These are phyloP conservation scores for Fusarium guadeloupense DNA, from an alignment of 2,329 filamentous ascomycete genomes.

Conservation along the genomic window DNA sequence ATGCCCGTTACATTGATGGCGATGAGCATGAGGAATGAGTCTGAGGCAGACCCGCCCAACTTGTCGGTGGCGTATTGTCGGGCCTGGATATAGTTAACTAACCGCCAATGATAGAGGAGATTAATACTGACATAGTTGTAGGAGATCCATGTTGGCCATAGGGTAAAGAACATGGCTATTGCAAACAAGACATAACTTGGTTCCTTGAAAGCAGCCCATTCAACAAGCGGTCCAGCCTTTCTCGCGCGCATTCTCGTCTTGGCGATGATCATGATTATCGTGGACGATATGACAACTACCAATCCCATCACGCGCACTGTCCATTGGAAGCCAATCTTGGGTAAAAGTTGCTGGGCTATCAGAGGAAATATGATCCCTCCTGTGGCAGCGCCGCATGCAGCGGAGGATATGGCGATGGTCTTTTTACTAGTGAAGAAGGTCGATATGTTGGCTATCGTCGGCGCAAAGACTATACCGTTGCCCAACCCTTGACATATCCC, in stretches of 20 bases:
- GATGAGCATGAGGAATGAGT: slow-evolving; percentile 67
- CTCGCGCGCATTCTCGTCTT: slow-evolving; percentile 59
- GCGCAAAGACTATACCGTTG: slow-evolving; percentile 62
- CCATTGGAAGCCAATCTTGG: slow-evolving; percentile 70
- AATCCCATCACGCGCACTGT: slow-evolving; percentile 70
- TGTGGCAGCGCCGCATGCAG: slow-evolving; percentile 66
- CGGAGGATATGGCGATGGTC: slow-evolving; percentile 67
- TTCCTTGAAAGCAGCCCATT: slow-evolving; percentile 61
- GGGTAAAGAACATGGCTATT: slow-evolving; percentile 50
- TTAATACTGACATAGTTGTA: slow-evolving; percentile 55
- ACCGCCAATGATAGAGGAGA: background rate
- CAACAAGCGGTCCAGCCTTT: slow-evolving; percentile 60
- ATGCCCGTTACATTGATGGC: slow-evolving; percentile 68
- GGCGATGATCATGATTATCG: slow-evolving; percentile 53
- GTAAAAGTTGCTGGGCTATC: slow-evolving; percentile 64
- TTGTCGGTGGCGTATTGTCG: slow-evolving; percentile 53
- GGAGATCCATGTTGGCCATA: slow-evolving; percentile 61
- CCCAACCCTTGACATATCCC: slow-evolving; percentile 67
- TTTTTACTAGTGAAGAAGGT: slow-evolving; percentile 71
- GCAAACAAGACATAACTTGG: slow-evolving; percentile 52
- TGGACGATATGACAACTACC: slow-evolving; percentile 60
- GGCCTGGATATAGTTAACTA: slow-evolving; percentile 41
- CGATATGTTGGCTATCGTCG: slow-evolving; percentile 62
- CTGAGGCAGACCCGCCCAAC: slow-evolving; percentile 56
- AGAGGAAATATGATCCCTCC: slow-evolving; percentile 73